Evolutionary conservation across 139 green algal species (phyloP).

Genomic region (Pseudopediastrum boryanum): DNA sequence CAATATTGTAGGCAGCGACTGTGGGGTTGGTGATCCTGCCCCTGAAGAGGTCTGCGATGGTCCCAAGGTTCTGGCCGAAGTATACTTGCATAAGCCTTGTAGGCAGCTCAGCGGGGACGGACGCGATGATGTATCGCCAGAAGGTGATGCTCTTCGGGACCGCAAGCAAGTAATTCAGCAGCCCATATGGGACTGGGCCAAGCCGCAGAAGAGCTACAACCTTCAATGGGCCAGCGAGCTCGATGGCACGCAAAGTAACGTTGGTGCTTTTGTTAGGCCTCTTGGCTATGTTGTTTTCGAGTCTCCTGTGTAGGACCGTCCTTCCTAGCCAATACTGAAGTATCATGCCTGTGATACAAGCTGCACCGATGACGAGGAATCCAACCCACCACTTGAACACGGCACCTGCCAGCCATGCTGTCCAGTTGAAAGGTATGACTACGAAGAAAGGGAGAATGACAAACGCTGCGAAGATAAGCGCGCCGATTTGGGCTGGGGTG

Average conservation of each 20-base stretch:
- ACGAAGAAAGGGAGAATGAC: slow-evolving; percentile 22
- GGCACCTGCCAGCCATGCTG: slow-evolving; percentile 17
- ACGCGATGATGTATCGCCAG: not conserved
- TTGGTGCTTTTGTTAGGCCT: not conserved
- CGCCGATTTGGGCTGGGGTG: not conserved
- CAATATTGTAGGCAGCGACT: slow-evolving; percentile 21
- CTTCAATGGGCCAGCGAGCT: slow-evolving; percentile 28
- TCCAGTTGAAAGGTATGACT: not conserved
- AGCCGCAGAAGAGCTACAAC: slow-evolving; percentile 31
- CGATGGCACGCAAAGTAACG: slow-evolving; percentile 4
- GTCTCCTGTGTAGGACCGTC: not conserved
- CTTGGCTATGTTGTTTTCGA: not conserved
- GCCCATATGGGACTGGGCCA: slow-evolving; percentile 19
- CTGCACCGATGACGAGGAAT: slow-evolving; percentile 12
- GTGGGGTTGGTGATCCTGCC: not conserved
- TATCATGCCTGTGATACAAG: not conserved
- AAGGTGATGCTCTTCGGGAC: not conserved
- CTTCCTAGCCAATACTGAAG: slow-evolving; percentile 14
- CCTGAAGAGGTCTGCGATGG: slow-evolving; percentile 24
- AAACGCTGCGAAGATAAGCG: slow-evolving; percentile 6
- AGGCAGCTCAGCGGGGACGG: not conserved
- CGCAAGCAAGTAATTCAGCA: slow-evolving; percentile 14
- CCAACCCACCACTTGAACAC: not conserved
- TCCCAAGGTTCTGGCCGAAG: slow-evolving; percentile 16
- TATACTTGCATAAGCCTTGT: slow-evolving; percentile 27